Evolutionary conservation across 1,284 basidiomycete genomes (phyloP).

Genomic region (Coniferiporia weirii): DNA sequence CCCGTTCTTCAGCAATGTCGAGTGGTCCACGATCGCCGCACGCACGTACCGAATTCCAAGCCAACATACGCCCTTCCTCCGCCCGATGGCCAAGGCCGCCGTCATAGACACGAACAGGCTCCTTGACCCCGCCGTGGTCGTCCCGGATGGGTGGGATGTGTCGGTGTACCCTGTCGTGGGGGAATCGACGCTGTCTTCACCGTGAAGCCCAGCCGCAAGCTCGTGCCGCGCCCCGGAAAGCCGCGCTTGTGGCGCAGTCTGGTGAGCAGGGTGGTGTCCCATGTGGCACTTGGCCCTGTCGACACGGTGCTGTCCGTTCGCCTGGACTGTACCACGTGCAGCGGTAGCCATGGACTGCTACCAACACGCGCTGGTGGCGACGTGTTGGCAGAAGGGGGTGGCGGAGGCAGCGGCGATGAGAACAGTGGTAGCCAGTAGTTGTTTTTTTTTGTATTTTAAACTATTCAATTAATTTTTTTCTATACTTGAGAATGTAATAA

Average conservation of each 20-base stretch:
- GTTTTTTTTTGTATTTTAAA: too few relatives aligned
- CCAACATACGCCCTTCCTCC: not conserved
- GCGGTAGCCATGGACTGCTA: too few relatives aligned
- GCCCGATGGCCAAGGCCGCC: not conserved
- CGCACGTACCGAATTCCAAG: slow-evolving; percentile 1
- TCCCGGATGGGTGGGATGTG: not conserved
- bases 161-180: too few relatives aligned
- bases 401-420: too few relatives aligned
- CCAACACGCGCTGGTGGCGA: too few relatives aligned
- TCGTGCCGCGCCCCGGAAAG: not conserved
- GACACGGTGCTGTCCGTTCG: not conserved
- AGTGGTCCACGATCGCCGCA: slow-evolving; percentile 1
- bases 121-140: not conserved
- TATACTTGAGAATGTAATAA: too few relatives aligned
- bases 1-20: too few relatives aligned
- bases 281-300: not conserved
- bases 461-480: too few relatives aligned
- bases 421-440: too few relatives aligned
- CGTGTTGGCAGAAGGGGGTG: too few relatives aligned
- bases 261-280: not conserved
- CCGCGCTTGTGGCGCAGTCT: not conserved
- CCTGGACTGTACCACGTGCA: too few relatives aligned
- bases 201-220: not conserved
- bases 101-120: not conserved
- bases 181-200: not conserved